A percentile compares a stretch with the other conserved stretches of the same genome.
These are phyloP conservation scores for Deakozyma indianensis DNA, from an alignment of 805 yeast species.

Conservation along the genomic window DNA sequence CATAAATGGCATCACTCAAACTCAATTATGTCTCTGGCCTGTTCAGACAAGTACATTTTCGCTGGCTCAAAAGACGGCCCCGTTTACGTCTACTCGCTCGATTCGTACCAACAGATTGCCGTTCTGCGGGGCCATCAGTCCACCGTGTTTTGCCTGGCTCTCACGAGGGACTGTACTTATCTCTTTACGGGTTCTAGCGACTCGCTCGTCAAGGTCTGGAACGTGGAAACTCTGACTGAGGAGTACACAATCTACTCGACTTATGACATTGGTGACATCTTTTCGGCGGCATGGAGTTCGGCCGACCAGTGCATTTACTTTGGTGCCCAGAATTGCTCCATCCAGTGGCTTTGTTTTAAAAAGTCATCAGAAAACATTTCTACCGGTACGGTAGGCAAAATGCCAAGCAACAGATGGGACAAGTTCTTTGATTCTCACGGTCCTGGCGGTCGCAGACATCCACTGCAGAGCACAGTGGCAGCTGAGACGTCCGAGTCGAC, in stretches of 20 bases:
- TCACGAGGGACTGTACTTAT: constrained; percentile 31
- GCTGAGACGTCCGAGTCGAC: constrained; percentile 4
- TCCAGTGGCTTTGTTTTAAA: constrained; percentile 49
- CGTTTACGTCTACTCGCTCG: constrained; percentile 55
- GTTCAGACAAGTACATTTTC: constrained; percentile 28
- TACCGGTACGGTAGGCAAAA: constrained; percentile 7
- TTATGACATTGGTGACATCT: constrained; percentile 86
- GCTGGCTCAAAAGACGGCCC: constrained; percentile 88
- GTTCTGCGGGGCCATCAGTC: constrained; percentile 52
- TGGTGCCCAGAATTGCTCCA: constrained; percentile 88
- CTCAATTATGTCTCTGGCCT: constrained; percentile 50
- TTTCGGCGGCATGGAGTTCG: constrained; percentile 62
- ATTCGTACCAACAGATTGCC: constrained; percentile 42
- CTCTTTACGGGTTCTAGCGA: constrained; percentile 84
- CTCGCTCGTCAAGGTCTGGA: constrained; percentile 80
- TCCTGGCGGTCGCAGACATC: constrained; percentile 43
- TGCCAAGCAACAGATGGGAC: constrained; percentile 60
- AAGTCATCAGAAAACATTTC: constrained; percentile 11
- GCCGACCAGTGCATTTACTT: constrained; percentile 40
- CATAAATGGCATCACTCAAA: background rate
- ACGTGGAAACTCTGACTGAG: constrained; percentile 27
- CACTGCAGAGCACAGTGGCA: constrained; percentile 1
- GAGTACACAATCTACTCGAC: constrained; percentile 69
- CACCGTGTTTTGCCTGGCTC: constrained; percentile 52
- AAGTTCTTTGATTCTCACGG: constrained; percentile 84